phyloP scores from a whole-genome alignment of 2,329 filamentous ascomycete genomes.

The Aschersonia sp. region DNA sequence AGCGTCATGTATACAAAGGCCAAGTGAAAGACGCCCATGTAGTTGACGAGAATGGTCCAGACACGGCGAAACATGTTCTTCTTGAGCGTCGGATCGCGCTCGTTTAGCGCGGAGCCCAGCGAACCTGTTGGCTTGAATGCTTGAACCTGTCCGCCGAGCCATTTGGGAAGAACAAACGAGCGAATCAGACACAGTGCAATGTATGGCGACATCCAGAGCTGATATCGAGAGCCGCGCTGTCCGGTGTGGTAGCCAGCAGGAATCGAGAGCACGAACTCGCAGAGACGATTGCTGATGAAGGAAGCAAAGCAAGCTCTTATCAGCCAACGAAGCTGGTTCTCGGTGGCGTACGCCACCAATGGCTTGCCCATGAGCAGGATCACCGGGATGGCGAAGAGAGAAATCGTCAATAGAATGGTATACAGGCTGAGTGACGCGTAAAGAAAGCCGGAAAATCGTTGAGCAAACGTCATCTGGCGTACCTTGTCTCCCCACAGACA shows the following conservation, averaged over 20 bases:
- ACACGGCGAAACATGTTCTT: slow-evolving; percentile 39
- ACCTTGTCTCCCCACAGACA: slow-evolving; percentile 40
- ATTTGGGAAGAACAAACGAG: slow-evolving; percentile 41
- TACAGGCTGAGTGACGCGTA: slow-evolving; percentile 41
- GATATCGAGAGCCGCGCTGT: slow-evolving; percentile 38
- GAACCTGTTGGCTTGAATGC: slow-evolving; percentile 49
- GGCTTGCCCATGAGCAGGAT: slow-evolving; percentile 42
- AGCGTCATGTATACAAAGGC: slow-evolving; percentile 38
- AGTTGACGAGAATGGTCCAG: slow-evolving; percentile 39
- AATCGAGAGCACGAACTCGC: slow-evolving; percentile 42
- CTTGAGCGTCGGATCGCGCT: slow-evolving; percentile 36
- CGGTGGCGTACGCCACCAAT: slow-evolving; percentile 38
- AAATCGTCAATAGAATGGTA: slow-evolving; percentile 38
- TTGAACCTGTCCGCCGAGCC: slow-evolving; percentile 43
- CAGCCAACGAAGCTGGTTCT: slow-evolving; percentile 42
- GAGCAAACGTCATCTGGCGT: slow-evolving; percentile 36
- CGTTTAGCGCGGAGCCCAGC: slow-evolving; percentile 38
- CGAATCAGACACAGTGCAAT: slow-evolving; percentile 42
- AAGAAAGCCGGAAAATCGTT: slow-evolving; percentile 44
- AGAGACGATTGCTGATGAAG: slow-evolving; percentile 35
- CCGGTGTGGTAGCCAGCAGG: slow-evolving; percentile 45
- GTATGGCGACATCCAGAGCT: slow-evolving; percentile 51
- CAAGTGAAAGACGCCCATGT: slow-evolving; percentile 40
- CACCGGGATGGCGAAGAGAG: slow-evolving; percentile 43
- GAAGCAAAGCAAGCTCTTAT: slow-evolving; percentile 39